Evolutionary conservation across 805 yeast genomes (phyloP).

Genomic region (Metschnikowia drakensbergensis): DNA sequence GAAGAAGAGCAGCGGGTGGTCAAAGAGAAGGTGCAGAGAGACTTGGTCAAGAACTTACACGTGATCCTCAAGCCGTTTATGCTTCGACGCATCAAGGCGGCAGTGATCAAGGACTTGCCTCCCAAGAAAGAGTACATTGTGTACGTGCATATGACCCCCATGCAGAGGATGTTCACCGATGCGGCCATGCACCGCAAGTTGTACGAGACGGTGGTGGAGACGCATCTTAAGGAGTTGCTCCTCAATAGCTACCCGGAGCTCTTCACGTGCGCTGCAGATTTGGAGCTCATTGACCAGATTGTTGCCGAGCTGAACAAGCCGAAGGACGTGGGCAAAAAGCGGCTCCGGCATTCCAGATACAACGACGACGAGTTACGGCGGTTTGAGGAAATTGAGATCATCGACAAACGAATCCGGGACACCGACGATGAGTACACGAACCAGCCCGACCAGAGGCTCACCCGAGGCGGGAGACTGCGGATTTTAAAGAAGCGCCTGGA

Average conservation of each 20-base stretch:
- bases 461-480: not conserved
- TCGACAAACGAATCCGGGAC: not conserved
- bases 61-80: constrained; percentile 86
- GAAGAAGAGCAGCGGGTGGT: constrained; percentile 49
- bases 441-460: not conserved
- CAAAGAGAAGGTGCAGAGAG: constrained; percentile 47
- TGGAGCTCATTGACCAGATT: constrained; percentile 36
- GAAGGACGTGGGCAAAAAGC: not conserved
- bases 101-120: constrained; percentile 66
- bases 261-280: constrained; percentile 19
- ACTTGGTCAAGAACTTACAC: constrained; percentile 73
- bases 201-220: constrained; percentile 42
- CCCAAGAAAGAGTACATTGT: constrained; percentile 86
- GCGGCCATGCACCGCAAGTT: constrained; percentile 46
- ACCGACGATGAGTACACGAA: not conserved
- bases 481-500: no score
- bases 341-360: not conserved
- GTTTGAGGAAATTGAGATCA: not conserved
- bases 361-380: constrained; percentile 1
- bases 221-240: constrained; percentile 50
- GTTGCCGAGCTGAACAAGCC: constrained; percentile 32
- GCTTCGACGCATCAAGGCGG: constrained; percentile 73
- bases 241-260: constrained; percentile 31
- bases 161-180: constrained; percentile 63
- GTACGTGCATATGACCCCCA: constrained; percentile 60